phyloP scores from a whole-genome alignment of 202 grass and related monocot species.

The Brachypodium distachyon region DNA sequence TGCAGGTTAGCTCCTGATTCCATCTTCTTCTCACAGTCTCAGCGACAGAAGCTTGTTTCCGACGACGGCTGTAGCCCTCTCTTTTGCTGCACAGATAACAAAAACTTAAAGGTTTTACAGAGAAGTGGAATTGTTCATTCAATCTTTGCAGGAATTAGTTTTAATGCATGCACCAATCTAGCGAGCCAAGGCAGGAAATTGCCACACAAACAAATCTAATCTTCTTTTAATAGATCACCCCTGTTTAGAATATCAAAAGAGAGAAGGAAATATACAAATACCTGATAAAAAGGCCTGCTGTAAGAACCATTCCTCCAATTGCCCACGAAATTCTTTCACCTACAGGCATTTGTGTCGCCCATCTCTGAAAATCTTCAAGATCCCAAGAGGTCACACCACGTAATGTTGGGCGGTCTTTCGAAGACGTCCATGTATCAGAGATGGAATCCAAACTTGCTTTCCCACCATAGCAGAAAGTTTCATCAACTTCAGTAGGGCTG shows the following conservation, averaged over 20 bases:
- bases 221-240: neutral
- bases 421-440: constrained; percentile 58
- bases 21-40: constrained; percentile 45
- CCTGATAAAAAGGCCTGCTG: constrained; percentile 78
- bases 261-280: constrained; percentile 11
- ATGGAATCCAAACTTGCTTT: constrained; percentile 86
- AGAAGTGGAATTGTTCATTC: neutral
- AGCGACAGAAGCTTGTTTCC: constrained; percentile 56
- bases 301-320: constrained; percentile 95
- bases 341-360: constrained; percentile 45
- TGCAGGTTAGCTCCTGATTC: constrained; percentile 39
- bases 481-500: constrained; percentile 26
- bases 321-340: constrained; percentile 81
- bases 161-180: neutral
- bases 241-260: neutral
- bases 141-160: neutral
- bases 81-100: constrained; percentile 64
- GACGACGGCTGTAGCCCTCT: constrained; percentile 45
- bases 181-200: neutral
- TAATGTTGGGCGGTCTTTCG: constrained; percentile 40
- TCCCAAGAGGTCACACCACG: constrained; percentile 29
- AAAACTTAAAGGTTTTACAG: neutral
- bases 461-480: constrained; percentile 81
- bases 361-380: constrained; percentile 43
- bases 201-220: neutral